A percentile compares a stretch with the other conserved stretches of the same genome.
phyloP scores from a whole-genome alignment of 176 grass and related monocot species.

The Oryza coarctata region DNA sequence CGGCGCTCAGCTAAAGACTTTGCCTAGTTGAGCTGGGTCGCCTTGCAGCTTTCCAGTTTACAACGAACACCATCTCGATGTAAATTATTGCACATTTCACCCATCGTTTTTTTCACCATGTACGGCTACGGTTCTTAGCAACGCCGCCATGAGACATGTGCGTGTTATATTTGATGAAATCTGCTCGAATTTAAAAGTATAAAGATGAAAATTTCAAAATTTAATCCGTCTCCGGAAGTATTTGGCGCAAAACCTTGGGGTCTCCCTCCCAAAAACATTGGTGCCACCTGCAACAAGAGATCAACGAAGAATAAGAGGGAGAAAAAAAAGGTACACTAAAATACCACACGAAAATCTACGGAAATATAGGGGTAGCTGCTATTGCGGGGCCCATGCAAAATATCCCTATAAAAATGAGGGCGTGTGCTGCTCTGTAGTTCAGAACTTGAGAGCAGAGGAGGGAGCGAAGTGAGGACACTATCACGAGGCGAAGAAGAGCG shows the following conservation, averaged over 20 bases:
- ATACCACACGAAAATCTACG: neutral
- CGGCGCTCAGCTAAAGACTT: neutral
- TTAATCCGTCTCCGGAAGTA: neutral
- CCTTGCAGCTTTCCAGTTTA: no score
- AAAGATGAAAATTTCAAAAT: neutral
- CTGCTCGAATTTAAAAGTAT: neutral
- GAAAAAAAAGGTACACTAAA: neutral
- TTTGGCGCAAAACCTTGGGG: neutral
- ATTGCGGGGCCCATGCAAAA: neutral
- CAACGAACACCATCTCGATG: neutral
- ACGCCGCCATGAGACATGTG: no score
- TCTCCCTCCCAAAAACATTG: neutral
- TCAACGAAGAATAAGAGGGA: neutral
- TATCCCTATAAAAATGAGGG: constrained; percentile 8
- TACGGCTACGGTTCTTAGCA: no score
- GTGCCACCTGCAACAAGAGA: neutral
- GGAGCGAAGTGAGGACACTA: neutral
- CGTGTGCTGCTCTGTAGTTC: neutral
- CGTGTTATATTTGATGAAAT: no score
- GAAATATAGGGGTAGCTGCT: neutral
- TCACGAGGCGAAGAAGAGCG: neutral
- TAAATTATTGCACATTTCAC: neutral
- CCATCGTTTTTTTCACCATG: neutral
- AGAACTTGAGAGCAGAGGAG: neutral
- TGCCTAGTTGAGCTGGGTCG: neutral